phyloP scores from a whole-genome alignment of 202 grass and related monocot genomes.

The Panicum hallii region DNA sequence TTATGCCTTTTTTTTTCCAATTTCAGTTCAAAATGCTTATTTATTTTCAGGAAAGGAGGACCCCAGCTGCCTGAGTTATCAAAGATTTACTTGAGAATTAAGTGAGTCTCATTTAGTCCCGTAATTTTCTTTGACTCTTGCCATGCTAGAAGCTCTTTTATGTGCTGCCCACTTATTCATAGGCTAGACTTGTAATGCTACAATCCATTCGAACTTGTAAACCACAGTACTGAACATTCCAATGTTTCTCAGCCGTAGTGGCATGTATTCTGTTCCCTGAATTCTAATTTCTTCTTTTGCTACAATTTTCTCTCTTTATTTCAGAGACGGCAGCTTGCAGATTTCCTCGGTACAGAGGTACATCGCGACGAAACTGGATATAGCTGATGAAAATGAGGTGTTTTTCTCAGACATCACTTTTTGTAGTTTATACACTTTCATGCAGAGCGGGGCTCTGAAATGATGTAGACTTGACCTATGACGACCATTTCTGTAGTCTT shows the following conservation, averaged over 20 bases:
- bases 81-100: slow-evolving; percentile 79
- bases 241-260: slow-evolving; percentile 7
- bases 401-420: slow-evolving; percentile 19
- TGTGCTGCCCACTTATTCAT: slow-evolving; percentile 13
- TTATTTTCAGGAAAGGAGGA: slow-evolving; percentile 75
- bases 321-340: slow-evolving; percentile 66
- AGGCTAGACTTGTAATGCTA: not conserved
- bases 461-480: too few species aligned
- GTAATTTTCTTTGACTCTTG: slow-evolving; percentile 9
- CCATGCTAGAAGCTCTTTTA: slow-evolving; percentile 19
- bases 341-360: slow-evolving; percentile 80
- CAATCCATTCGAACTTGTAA: not conserved
- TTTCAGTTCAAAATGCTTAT: slow-evolving; percentile 35
- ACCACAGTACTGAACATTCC: not conserved
- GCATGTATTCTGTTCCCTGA: not conserved
- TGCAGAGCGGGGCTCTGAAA: too few species aligned
- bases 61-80: slow-evolving; percentile 72
- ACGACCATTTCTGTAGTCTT: too few species aligned
- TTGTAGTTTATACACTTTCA: not conserved
- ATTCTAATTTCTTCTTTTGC: not conserved
- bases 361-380: slow-evolving; percentile 70
- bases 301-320: slow-evolving; percentile 17
- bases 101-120: slow-evolving; percentile 60
- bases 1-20: slow-evolving; percentile 11
- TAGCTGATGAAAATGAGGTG: slow-evolving; percentile 86